Percentiles rank a stretch among this genome's conserved stretches.
Evolutionary conservation across 768 basidiomycete genomes (phyloP).

Genomic region (Mrakia gelida): DNA sequence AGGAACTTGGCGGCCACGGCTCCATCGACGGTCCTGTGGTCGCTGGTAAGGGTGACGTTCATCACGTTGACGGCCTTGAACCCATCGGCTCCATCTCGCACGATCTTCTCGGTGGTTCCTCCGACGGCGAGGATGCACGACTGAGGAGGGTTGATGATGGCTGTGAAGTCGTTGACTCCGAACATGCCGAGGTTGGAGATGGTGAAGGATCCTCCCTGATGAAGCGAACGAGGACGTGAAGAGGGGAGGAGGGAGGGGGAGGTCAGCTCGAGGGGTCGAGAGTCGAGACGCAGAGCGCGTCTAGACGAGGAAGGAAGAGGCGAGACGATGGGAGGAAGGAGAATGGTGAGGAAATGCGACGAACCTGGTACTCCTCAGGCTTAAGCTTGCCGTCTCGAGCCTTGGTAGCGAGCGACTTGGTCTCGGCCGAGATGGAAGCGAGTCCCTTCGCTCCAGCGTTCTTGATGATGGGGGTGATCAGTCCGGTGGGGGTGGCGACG

Average conservation of each 20-base stretch:
- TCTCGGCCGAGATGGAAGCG: constrained; percentile 83
- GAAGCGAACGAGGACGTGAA: not conserved
- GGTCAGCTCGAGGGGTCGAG: not conserved
- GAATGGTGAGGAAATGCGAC: constrained; percentile 14
- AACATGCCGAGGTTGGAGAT: constrained; percentile 99
- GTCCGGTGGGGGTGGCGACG: constrained; percentile 88
- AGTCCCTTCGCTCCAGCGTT: constrained; percentile 90
- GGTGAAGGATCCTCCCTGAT: constrained; percentile 91
- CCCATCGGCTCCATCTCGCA: constrained; percentile 57
- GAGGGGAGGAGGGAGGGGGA: not conserved
- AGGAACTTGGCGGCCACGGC: constrained; percentile 92
- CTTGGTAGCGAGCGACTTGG: constrained; percentile 87
- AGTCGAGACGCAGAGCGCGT: not conserved
- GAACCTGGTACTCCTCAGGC: constrained; percentile 91
- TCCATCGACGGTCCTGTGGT: constrained; percentile 94
- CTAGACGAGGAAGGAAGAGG: not conserved
- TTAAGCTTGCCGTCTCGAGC: constrained; percentile 94
- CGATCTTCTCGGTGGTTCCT: constrained; percentile 73
- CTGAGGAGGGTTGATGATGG: constrained; percentile 98
- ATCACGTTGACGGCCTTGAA: constrained; percentile 88
- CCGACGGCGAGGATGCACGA: constrained; percentile 97
- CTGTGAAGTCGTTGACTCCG: constrained; percentile 90
- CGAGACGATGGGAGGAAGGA: not conserved
- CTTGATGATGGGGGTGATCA: constrained; percentile 96
- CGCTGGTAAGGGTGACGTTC: constrained; percentile 92